A percentile compares a stretch with the other conserved stretches of the same genome.
Conservation (phyloP, 2,329 filamentous ascomycete genomes). For the Aspergillus novofumigatus region DNA sequence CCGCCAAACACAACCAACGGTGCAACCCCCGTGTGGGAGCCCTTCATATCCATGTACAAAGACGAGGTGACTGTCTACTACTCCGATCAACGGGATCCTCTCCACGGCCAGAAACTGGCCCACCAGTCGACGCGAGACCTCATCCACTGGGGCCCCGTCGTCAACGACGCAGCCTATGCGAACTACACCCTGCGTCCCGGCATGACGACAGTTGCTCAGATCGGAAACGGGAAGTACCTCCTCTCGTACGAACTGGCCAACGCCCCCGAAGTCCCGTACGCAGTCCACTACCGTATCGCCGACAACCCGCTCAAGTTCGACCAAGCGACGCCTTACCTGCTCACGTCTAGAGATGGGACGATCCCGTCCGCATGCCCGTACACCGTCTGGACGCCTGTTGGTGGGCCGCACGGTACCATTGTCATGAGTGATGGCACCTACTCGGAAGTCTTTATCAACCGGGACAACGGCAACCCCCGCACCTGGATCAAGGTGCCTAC, state of each 20-base stretch:
- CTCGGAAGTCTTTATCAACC: conserved; percentile 9
- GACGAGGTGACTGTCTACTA: conserved; percentile 49
- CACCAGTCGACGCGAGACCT: conserved; percentile 59
- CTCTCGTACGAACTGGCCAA: conserved; percentile 35
- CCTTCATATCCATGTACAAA: too few relatives aligned
- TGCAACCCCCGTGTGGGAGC: too few relatives aligned
- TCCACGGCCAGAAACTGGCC: conserved; percentile 62
- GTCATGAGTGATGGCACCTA: conserved; percentile 1
- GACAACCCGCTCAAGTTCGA: conserved; percentile 37
- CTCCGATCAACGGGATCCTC: conserved; percentile 62
- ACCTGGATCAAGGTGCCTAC: too few relatives aligned
- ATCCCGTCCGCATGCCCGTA: conserved; percentile 4
- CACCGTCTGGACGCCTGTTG: conserved; percentile 8
- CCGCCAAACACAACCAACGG: too few relatives aligned
- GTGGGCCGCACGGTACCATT: conserved; percentile 6
- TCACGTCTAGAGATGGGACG: conserved; percentile 11
- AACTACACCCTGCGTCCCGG: conserved; percentile 59
- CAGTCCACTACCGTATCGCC: conserved; percentile 45
- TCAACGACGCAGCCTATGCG: conserved; percentile 58
- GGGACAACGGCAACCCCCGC: neutral
- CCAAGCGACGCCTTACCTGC: conserved; percentile 29
- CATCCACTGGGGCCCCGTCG: conserved; percentile 51
- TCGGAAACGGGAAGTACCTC: conserved; percentile 56
- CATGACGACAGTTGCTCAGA: conserved; percentile 57
- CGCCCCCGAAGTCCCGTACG: conserved; percentile 55